A percentile compares a stretch with the other conserved stretches of the same genome.
phyloP scores from a whole-genome alignment of 2,329 filamentous ascomycete genomes.

The Calonectria multiphialidica region DNA sequence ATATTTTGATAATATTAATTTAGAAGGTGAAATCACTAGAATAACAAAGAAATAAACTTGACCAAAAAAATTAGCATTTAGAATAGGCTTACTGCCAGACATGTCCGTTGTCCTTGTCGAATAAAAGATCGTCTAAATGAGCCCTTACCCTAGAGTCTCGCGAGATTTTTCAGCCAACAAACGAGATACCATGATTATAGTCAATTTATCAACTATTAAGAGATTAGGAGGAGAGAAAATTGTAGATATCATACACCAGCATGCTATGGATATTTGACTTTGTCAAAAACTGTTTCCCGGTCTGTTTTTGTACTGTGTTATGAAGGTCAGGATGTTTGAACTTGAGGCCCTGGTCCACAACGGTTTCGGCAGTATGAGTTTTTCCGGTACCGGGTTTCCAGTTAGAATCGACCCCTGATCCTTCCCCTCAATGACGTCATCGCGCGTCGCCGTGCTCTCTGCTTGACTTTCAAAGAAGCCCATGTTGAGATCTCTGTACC shows the following conservation, averaged over 20 bases:
- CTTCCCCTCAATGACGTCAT: slow-evolving; percentile 61
- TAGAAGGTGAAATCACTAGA: no score
- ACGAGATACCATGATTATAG: background rate
- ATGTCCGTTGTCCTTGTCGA: slow-evolving; percentile 22
- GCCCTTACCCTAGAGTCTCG: background rate
- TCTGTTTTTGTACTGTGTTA: background rate
- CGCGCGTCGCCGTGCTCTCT: slow-evolving; percentile 50
- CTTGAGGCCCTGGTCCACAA: slow-evolving; percentile 19
- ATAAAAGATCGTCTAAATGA: background rate
- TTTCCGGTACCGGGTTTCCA: slow-evolving; percentile 58
- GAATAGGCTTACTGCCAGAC: background rate
- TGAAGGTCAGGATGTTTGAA: slow-evolving; percentile 6
- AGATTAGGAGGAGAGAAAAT: background rate
- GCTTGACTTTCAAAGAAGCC: slow-evolving; percentile 50
- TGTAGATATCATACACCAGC: background rate
- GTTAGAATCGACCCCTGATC: slow-evolving; percentile 56
- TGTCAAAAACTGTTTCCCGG: background rate
- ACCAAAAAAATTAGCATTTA: no score
- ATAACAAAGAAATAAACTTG: no score
- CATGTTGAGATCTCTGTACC: slow-evolving; percentile 60
- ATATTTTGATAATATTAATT: no score
- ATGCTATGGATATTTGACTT: background rate
- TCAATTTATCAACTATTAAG: slow-evolving; percentile 3
- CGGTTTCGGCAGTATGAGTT: slow-evolving; percentile 52
- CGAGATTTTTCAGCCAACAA: background rate